Conservation (phyloP, 768 basidiomycete species). For the Naganishia onofrii region DNA sequence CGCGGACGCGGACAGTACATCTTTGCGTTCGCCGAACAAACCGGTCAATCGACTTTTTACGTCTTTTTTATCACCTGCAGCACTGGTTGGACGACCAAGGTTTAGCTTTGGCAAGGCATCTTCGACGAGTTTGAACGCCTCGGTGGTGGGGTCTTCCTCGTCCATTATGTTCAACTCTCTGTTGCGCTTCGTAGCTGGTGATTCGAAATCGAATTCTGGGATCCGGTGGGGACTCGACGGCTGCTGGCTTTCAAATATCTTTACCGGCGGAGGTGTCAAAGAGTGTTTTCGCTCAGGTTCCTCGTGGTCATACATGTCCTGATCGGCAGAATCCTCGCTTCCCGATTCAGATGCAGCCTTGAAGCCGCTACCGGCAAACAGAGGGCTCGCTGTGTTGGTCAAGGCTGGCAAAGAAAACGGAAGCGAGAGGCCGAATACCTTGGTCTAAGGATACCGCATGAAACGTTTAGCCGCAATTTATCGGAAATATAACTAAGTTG, state of each 20-base stretch:
- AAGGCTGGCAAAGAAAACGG: constrained; percentile 46
- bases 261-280: constrained; percentile 40
- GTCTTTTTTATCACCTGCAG: neutral
- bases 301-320: neutral
- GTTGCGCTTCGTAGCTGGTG: constrained; percentile 6
- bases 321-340: constrained; percentile 14
- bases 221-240: constrained; percentile 45
- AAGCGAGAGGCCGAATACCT: constrained; percentile 39
- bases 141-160: constrained; percentile 8
- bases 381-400: constrained; percentile 39
- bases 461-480: neutral
- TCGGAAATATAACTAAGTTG: neutral
- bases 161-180: neutral
- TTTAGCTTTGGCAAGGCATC: constrained; percentile 21
- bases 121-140: constrained; percentile 29
- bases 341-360: constrained; percentile 26
- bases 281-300: constrained; percentile 31
- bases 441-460: constrained; percentile 30
- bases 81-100: neutral
- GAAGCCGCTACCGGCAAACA: constrained; percentile 39
- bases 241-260: constrained; percentile 13
- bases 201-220: constrained; percentile 44
- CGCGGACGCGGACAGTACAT: neutral
- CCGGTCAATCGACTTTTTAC: constrained; percentile 17
- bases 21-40: constrained; percentile 9